Evolutionary conservation across 2,329 filamentous ascomycete species (phyloP).

Genomic region (Cladobotryum mycophilum): DNA sequence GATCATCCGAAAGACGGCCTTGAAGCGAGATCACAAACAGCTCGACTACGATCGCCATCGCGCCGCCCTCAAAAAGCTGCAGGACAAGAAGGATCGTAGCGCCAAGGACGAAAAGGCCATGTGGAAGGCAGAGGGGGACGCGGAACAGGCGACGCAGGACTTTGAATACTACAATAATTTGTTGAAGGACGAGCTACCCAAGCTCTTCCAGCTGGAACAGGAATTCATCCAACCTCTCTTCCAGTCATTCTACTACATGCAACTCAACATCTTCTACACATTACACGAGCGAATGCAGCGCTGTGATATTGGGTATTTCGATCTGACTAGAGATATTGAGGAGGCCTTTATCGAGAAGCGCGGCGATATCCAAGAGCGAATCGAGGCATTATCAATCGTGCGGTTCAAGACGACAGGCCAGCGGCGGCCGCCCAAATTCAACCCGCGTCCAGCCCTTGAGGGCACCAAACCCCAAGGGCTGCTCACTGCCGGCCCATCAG

Average conservation of each 20-base stretch:
- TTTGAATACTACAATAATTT: constrained; percentile 98
- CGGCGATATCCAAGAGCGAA: constrained; percentile 75
- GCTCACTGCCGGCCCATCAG: constrained; percentile 41
- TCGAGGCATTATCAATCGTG: constrained; percentile 78
- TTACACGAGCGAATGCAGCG: constrained; percentile 96
- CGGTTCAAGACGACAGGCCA: constrained; percentile 87
- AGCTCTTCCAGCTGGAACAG: constrained; percentile 80
- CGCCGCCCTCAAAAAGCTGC: constrained; percentile 79
- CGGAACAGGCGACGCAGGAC: constrained; percentile 87
- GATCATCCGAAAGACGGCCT: constrained; percentile 78
- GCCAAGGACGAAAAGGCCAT: constrained; percentile 96
- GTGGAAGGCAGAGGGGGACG: constrained; percentile 89
- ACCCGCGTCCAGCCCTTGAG: constrained; percentile 48
- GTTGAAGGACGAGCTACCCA: constrained; percentile 90
- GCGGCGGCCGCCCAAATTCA: constrained; percentile 53
- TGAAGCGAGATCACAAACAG: constrained; percentile 95
- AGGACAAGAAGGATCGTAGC: constrained; percentile 95
- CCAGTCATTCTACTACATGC: constrained; percentile 99
- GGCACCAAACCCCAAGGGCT: constrained; percentile 42
- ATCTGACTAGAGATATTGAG: constrained; percentile 83
- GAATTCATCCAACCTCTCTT: constrained; percentile 97
- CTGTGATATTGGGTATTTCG: constrained; percentile 96
- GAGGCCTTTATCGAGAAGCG: constrained; percentile 86
- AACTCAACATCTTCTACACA: constrained; percentile 98
- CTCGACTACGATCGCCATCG: constrained; percentile 91